phyloP scores from a whole-genome alignment of 2,329 filamentous ascomycete genomes.

The Diplodia intermedia region DNA sequence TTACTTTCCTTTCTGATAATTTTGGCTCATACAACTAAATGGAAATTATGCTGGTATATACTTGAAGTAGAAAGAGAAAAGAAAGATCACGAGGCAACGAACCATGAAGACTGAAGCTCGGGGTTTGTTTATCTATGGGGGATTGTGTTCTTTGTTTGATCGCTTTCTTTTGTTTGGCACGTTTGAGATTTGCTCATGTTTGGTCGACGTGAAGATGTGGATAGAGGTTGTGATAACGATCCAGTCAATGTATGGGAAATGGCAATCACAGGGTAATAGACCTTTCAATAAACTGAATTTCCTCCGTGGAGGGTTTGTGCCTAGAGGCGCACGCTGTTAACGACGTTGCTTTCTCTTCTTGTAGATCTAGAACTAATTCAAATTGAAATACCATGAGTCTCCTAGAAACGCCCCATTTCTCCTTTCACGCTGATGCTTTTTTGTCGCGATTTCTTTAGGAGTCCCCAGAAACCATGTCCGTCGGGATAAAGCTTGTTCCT shows the following conservation, averaged over 20 bases:
- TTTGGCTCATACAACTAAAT: neutral
- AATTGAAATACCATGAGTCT: neutral
- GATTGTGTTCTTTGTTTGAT: neutral
- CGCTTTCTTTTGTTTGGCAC: neutral
- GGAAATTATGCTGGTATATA: neutral
- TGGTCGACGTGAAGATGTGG: neutral
- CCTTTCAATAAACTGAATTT: neutral
- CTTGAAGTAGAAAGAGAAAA: neutral
- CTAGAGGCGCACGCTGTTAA: too few relatives aligned
- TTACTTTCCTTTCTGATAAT: neutral
- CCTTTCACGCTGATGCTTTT: neutral
- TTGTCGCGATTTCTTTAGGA: neutral
- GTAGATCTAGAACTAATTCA: neutral
- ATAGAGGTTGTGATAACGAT: neutral
- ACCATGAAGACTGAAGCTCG: neutral
- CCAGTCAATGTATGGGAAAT: neutral
- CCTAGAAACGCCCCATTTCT: neutral
- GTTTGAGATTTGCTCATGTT: neutral
- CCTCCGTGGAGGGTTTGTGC: neutral
- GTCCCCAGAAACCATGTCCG: neutral
- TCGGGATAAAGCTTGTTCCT: neutral
- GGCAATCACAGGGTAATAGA: neutral
- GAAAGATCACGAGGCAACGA: neutral
- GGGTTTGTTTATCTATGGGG: neutral
- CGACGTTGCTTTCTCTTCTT: neutral